phyloP scores from a whole-genome alignment of 495 filamentous ascomycete genomes.

The Talaromyces ruber region DNA sequence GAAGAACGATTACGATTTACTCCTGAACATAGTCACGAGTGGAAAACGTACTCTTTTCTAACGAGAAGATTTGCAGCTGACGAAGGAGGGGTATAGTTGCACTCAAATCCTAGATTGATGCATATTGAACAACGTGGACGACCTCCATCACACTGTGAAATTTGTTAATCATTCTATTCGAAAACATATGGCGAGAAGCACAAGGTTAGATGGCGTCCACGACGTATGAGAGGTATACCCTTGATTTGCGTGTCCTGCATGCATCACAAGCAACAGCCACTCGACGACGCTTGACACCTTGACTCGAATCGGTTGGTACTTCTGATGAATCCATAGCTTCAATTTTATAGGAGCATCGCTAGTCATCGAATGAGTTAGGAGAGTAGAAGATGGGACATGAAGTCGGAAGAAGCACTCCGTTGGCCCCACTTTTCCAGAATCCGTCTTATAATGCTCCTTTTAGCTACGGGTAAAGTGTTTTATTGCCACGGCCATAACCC shows the following conservation, averaged over 20 bases:
- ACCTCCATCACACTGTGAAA: slow-evolving; percentile 30
- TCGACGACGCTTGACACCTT: slow-evolving; percentile 21
- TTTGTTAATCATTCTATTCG: background rate
- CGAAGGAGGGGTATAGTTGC: slow-evolving; percentile 30
- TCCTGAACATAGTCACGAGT: background rate
- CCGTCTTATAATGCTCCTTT: no score
- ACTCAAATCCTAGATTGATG: slow-evolving; percentile 36
- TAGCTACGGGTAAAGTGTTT: no score
- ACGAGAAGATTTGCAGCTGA: slow-evolving; percentile 36
- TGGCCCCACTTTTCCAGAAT: no score
- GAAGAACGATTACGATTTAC: no score
- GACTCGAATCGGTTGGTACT: no score
- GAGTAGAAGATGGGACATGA: no score
- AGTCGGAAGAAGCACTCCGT: no score
- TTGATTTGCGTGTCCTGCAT: slow-evolving; percentile 39
- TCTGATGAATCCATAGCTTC: no score
- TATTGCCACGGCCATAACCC: no score
- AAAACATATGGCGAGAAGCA: background rate
- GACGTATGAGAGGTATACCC: slow-evolving; percentile 14
- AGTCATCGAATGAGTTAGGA: no score
- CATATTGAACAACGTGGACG: slow-evolving; percentile 36
- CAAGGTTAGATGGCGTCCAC: background rate
- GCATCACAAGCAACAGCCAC: slow-evolving; percentile 34
- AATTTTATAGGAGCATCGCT: no score
- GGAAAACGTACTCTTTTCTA: slow-evolving; percentile 26